These are phyloP conservation scores for Babesia bovis DNA, from an alignment of 169 alveolate species.

Conservation along the genomic window DNA sequence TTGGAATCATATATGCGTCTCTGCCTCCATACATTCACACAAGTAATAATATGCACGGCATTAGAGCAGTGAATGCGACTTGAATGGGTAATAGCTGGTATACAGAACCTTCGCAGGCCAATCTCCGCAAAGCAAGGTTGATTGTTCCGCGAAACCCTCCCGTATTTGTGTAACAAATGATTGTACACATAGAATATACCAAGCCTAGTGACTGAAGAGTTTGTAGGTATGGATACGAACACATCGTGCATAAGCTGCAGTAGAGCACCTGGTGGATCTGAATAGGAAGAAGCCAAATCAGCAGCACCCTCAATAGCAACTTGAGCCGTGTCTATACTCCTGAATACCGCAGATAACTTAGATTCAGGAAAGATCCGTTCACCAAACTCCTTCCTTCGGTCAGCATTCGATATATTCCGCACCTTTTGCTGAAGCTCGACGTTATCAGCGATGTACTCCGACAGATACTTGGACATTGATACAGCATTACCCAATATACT, in stretches of 20 bases:
- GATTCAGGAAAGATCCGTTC: conserved; percentile 65
- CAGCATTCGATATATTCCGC: conserved; percentile 16
- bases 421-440: conserved; percentile 30
- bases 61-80: conserved; percentile 51
- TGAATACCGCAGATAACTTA: conserved; percentile 13
- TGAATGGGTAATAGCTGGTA: conserved; percentile 57
- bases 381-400: conserved; percentile 27
- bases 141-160: conserved; percentile 31
- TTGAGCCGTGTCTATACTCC: conserved; percentile 60
- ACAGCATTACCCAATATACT: conserved; percentile 31
- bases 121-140: conserved; percentile 27
- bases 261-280: conserved; percentile 67
- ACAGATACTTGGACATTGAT: conserved; percentile 46
- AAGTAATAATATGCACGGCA: conserved; percentile 43
- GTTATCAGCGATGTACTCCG: conserved; percentile 51
- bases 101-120: conserved; percentile 56
- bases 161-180: conserved; percentile 54
- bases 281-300: conserved; percentile 29
- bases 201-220: conserved; percentile 37
- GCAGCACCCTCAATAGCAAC: conserved; percentile 45
- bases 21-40: conserved; percentile 63
- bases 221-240: conserved; percentile 55
- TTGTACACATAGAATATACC: conserved; percentile 67
- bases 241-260: conserved; percentile 53
- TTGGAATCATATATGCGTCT: conserved; percentile 33